Base-by-base conservation (phyloP, 2,329 filamentous ascomycete species). In the Diaporthe sp. region DNA sequence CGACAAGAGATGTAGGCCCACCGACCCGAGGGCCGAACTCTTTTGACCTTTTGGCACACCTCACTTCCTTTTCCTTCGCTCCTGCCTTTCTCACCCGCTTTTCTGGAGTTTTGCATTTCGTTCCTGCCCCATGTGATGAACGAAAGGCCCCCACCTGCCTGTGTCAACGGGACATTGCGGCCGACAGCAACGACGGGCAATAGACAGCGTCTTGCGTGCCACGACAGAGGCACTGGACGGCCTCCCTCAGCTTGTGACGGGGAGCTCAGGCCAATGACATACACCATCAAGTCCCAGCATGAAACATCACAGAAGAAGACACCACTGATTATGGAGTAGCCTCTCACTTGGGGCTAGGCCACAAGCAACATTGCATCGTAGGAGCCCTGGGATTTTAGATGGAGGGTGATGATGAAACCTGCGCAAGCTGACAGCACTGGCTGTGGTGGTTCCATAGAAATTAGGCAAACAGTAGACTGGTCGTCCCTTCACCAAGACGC, bases 11-110 rank as follows among this genome's bases (percentile, higher is more conserved):
- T 25, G 53, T 71, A 61, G 37, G 51, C 25, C 34, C 71, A 60
- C 74, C 71, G 75, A 74, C 75, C 74, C 74, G 73, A 74, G 53
- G 65, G 55, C 72, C 53, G 71, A 72, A 68, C 68, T 55, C 68
- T 58, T 39, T 65, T 39, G 51, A 37, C 47, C 49, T 60, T n/a
- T 25, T 72, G 51, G 53, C 22, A 75, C 22, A 25, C 22, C 17
- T 25, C 28, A 25, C 31, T n/a, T 37, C 47, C 12, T 9, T 7
- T 63, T 37, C 2, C 2, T 28, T 60, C 34, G 8, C 57, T 15
- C 17, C 42, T 51, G 3, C 20, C 42, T 39, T 39, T 12, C 12
- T 10, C 12, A 39, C 10, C 37, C 10, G 37, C 15, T 31, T 34
- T 9, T 4, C n/a, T 22, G 17, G 20, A 5, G 15, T 55, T 28